A percentile compares a stretch with the other conserved stretches of the same genome.
These are phyloP conservation scores for Neurospora intermedia DNA, from an alignment of 495 filamentous ascomycete species.

Conservation along the genomic window DNA sequence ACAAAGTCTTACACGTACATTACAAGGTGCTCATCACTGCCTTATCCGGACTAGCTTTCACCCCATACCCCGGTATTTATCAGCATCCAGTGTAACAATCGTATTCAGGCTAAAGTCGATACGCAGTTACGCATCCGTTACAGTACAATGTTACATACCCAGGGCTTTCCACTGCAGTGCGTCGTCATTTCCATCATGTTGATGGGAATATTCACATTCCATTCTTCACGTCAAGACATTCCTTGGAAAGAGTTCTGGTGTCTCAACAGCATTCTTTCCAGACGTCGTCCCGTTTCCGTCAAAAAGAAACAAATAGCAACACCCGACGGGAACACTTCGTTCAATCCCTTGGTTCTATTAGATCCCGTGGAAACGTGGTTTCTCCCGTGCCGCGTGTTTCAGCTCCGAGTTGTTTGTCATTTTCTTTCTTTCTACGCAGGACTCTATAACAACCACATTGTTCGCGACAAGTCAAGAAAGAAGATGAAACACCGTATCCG, in stretches of 20 bases:
- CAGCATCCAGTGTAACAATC: not conserved
- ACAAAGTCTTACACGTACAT: not conserved
- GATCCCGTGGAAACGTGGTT: not conserved
- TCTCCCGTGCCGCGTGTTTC: not conserved
- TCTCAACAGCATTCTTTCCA: not conserved
- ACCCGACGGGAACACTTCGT: not conserved
- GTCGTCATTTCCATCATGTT: not conserved
- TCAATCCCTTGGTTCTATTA: not conserved
- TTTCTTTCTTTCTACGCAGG: not conserved
- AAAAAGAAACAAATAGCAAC: not conserved
- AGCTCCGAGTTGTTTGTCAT: not conserved
- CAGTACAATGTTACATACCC: not conserved
- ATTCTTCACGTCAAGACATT: not conserved
- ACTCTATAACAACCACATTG: not conserved
- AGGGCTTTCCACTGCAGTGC: not conserved
- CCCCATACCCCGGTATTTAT: not conserved
- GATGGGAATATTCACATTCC: not conserved
- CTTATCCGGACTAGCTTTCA: not conserved
- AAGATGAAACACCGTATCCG: not conserved
- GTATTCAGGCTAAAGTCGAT: not conserved
- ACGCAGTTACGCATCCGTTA: not conserved
- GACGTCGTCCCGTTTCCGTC: not conserved
- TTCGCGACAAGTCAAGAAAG: not conserved
- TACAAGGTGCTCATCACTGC: not conserved
- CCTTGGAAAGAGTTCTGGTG: not conserved